These are phyloP conservation scores for Leishmania guyanensis DNA, from an alignment of 208 protist species.

Conservation along the genomic window DNA sequence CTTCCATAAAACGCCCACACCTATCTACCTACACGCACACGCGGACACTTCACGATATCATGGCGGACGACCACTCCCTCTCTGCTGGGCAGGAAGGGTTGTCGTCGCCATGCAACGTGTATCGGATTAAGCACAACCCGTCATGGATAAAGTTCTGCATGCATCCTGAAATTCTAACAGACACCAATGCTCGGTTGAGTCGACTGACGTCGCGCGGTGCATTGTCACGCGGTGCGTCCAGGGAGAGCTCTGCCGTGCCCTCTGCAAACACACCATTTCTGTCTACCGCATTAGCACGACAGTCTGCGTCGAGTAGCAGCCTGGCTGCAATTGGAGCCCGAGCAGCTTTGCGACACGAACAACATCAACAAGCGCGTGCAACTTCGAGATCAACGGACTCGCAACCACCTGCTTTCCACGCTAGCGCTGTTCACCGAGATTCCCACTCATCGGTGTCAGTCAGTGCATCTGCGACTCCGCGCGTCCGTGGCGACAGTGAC, in stretches of 20 bases:
- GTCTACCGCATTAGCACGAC: neutral
- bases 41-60: neutral
- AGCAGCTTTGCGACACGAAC: conserved; percentile 26
- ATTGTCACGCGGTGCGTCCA: neutral
- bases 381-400: neutral
- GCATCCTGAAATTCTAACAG: neutral
- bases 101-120: conserved; percentile 17
- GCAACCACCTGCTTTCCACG: neutral
- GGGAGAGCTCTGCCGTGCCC: neutral
- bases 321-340: conserved; percentile 10
- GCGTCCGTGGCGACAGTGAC: neutral
- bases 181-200: neutral
- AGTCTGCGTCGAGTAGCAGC: neutral
- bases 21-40: neutral
- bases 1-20: neutral
- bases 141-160: conserved; percentile 26
- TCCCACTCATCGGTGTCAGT: neutral
- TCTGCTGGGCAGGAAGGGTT: neutral
- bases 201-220: neutral
- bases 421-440: neutral
- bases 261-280: neutral
- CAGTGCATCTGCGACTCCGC: neutral
- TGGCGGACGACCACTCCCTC: neutral
- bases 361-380: neutral
- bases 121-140: conserved; percentile 34